Evolutionary conservation across 1,284 basidiomycete species (phyloP).

Genomic region (Heterobasidion parviporum): DNA sequence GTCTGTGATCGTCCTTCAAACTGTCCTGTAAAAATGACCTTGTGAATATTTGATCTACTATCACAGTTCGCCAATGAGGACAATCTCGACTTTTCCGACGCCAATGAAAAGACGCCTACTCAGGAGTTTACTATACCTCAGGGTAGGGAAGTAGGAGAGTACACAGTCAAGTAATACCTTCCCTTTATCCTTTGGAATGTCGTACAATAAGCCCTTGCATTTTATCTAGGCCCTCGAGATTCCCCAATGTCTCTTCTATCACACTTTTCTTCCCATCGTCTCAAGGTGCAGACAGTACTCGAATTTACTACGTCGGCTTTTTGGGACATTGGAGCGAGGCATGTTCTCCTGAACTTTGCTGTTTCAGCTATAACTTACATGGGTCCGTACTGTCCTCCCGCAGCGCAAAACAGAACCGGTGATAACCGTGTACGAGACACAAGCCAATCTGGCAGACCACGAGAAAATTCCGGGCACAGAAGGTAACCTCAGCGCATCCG

Average conservation of each 20-base stretch:
- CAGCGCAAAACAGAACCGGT: slow-evolving; percentile 63
- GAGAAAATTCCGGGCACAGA: slow-evolving; percentile 70
- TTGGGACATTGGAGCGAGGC: slow-evolving; percentile 76
- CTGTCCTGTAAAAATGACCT: neutral
- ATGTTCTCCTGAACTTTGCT: neutral
- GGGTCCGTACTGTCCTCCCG: slow-evolving; percentile 1
- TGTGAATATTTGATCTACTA: neutral
- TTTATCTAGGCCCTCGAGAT: slow-evolving; percentile 62
- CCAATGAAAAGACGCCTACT: slow-evolving; percentile 46
- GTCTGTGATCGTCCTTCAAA: slow-evolving; percentile 30
- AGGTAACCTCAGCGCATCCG: slow-evolving; percentile 21
- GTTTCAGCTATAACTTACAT: neutral
- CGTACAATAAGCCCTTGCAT: neutral
- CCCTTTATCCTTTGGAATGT: too few relatives aligned
- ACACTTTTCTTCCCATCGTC: slow-evolving; percentile 69
- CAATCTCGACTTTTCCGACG: slow-evolving; percentile 68
- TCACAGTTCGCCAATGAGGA: slow-evolving; percentile 62
- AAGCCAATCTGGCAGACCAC: slow-evolving; percentile 75
- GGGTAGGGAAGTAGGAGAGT: slow-evolving; percentile 69
- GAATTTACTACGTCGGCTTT: slow-evolving; percentile 73
- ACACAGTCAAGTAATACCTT: slow-evolving; percentile 48
- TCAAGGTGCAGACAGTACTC: slow-evolving; percentile 63
- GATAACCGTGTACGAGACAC: slow-evolving; percentile 72
- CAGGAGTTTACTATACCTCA: slow-evolving; percentile 65
- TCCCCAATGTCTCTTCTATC: slow-evolving; percentile 63